These are phyloP conservation scores for Debaryomyces udenii DNA, from an alignment of 1,139 yeast genomes.

Conservation along the genomic window DNA sequence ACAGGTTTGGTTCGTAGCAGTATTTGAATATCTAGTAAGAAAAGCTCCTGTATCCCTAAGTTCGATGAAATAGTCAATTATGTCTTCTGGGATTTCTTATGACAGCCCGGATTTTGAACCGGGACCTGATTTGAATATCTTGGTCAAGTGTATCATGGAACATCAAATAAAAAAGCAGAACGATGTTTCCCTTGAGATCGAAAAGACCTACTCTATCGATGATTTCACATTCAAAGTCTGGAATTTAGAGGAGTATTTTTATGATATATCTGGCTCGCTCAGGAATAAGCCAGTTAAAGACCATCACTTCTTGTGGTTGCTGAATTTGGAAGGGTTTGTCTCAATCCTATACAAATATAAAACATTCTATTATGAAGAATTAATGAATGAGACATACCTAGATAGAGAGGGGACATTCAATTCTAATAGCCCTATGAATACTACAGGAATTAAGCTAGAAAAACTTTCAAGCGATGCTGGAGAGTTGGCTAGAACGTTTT, in stretches of 20 bases:
- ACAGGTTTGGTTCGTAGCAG: not conserved
- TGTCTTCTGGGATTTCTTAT: not conserved
- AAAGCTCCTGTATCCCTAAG: not conserved
- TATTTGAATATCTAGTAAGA: not conserved
- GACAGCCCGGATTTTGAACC: constrained; percentile 4
- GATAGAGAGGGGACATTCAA: constrained; percentile 4
- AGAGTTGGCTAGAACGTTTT: constrained; percentile 10
- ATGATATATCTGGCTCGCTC: constrained; percentile 20
- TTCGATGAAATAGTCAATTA: not conserved
- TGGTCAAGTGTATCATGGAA: constrained; percentile 6
- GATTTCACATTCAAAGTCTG: constrained; percentile 18
- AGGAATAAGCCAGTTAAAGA: constrained; percentile 15
- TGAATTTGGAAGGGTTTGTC: constrained; percentile 18
- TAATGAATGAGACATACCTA: constrained; percentile 11
- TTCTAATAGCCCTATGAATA: constrained; percentile 1
- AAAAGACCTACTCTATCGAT: constrained; percentile 4
- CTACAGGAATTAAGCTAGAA: constrained; percentile 15
- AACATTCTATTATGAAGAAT: constrained; percentile 14
- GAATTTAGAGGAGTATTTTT: constrained; percentile 24
- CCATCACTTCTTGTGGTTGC: constrained; percentile 27
- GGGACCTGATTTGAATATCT: constrained; percentile 4
- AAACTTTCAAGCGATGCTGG: constrained; percentile 18
- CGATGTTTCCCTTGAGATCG: not conserved
- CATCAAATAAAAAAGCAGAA: not conserved
- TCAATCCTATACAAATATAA: constrained; percentile 16